Evolutionary conservation across 768 basidiomycete species (phyloP), one percentile per base, ranked within the genome.

Genomic region (Naematelia aurantialba): DNA sequence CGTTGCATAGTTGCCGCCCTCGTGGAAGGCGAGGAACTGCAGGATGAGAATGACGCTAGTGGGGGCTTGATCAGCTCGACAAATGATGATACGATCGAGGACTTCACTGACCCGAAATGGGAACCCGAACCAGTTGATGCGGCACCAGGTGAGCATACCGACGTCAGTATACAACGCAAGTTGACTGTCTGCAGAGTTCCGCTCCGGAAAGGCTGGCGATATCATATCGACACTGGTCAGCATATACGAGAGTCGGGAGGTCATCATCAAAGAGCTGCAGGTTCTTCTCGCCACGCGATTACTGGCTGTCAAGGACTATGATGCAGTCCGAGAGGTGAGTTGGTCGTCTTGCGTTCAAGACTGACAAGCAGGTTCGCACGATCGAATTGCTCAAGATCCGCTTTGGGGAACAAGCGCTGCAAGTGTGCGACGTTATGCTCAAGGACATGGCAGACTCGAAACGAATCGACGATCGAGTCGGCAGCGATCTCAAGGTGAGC

Each of bases 371-470:
- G 91, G 85, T 93, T 19, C 83, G 88, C 22, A 96, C 90, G 68
- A 85, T 98, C 60, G 93, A 96, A 76, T 89, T 93, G 45, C 79
- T 99, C 61, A 98, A 98, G 79, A 83, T 93, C 56, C 87, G 96
- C 2, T 99, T 99, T 69, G 96, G 96, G 21, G 96, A 98, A 69
- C 82, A 86, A 0, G 86, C 91, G 1, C 78, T 99, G 56, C 91
- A 96, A 74, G 89, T 91, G 4, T 97, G 93, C 80, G 94, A 98
- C 73, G 92, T 99, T 55, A 98, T 99, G 96, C 79, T 98, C 72
- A 89, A 86, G 71, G 96, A 99, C 75, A 89, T 98, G 85, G 88
- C 90, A 2, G 92, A 98, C 76, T 96, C 94, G 42, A 87, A 85
- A 69, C 84, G 91, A 30, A 88, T 87, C 50, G 89, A 98, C 73